These are phyloP conservation scores for Fusarium buharicum DNA, from an alignment of 2,329 filamentous ascomycete species.

Conservation along the genomic window DNA sequence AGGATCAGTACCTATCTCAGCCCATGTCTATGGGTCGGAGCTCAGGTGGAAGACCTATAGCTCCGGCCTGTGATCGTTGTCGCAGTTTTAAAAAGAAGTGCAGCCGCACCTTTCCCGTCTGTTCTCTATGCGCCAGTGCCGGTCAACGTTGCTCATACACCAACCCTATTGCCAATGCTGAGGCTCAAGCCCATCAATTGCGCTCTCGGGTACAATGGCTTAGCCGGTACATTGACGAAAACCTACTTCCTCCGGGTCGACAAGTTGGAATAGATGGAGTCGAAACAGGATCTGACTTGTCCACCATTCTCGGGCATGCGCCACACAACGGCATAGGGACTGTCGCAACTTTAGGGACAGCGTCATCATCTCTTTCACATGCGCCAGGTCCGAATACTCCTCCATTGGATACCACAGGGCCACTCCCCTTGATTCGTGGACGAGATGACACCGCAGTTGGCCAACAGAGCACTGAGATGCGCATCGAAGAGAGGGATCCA, in stretches of 20 bases:
- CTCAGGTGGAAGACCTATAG: constrained; percentile 8
- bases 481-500: constrained; percentile 33
- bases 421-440: constrained; percentile 11
- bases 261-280: constrained; percentile 47
- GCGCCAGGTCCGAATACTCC: constrained; percentile 29
- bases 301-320: constrained; percentile 16
- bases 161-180: constrained; percentile 48
- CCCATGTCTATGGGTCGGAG: no score
- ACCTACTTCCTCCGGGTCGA: constrained; percentile 38
- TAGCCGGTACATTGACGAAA: constrained; percentile 51
- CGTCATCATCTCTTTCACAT: constrained; percentile 25
- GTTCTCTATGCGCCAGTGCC: constrained; percentile 53
- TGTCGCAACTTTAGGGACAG: constrained; percentile 8
- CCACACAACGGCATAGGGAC: background rate
- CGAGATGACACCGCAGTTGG: constrained; percentile 18
- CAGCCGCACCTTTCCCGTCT: constrained; percentile 54
- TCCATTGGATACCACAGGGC: constrained; percentile 22
- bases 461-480: constrained; percentile 24
- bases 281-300: constrained; percentile 52
- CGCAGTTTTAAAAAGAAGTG: constrained; percentile 60
- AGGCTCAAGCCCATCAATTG: constrained; percentile 51
- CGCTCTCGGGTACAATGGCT: constrained; percentile 55
- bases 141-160: constrained; percentile 53
- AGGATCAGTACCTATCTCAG: no score
- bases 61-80: constrained; percentile 55